Evolutionary conservation across 2,329 filamentous ascomycete genomes (phyloP).

Genomic region (Neoarthrinium moseri): DNA sequence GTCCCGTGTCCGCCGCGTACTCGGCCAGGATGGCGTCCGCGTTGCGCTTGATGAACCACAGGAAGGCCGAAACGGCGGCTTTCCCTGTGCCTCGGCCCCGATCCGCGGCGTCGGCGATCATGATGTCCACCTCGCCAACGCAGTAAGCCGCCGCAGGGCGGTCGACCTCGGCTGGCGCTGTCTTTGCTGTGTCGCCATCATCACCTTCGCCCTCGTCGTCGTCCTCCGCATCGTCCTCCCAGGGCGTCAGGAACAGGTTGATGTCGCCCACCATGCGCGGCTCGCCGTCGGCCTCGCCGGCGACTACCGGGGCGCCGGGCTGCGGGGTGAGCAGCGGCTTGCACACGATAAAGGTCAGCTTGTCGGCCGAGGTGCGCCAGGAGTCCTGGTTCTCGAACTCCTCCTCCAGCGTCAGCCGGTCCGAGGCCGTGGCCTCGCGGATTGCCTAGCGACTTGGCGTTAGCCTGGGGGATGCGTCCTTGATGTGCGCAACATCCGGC

Average conservation of each 20-base stretch:
- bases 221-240: slow-evolving; percentile 46
- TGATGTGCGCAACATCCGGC: no score
- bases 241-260: slow-evolving; percentile 73
- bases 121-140: slow-evolving; percentile 30
- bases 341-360: slow-evolving; percentile 89
- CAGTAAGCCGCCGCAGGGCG: slow-evolving; percentile 27
- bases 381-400: slow-evolving; percentile 90
- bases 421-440: slow-evolving; percentile 82
- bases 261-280: slow-evolving; percentile 69
- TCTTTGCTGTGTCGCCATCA: slow-evolving; percentile 33
- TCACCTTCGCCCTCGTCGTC: slow-evolving; percentile 21
- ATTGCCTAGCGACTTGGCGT: slow-evolving; percentile 56
- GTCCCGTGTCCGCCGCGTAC: slow-evolving; percentile 32
- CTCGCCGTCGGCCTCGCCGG: slow-evolving; percentile 51
- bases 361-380: slow-evolving; percentile 80
- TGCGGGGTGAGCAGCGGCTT: slow-evolving; percentile 34
- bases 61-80: slow-evolving; percentile 61
- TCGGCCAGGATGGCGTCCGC: slow-evolving; percentile 55
- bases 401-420: slow-evolving; percentile 74
- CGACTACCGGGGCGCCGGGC: slow-evolving; percentile 20
- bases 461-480: background rate
- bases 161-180: slow-evolving; percentile 64
- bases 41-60: slow-evolving; percentile 64
- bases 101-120: slow-evolving; percentile 24
- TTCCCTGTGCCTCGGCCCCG: slow-evolving; percentile 23